Evolutionary conservation across 2,329 filamentous ascomycete species (phyloP).

Genomic region (Zymoseptoria ardabiliae): DNA sequence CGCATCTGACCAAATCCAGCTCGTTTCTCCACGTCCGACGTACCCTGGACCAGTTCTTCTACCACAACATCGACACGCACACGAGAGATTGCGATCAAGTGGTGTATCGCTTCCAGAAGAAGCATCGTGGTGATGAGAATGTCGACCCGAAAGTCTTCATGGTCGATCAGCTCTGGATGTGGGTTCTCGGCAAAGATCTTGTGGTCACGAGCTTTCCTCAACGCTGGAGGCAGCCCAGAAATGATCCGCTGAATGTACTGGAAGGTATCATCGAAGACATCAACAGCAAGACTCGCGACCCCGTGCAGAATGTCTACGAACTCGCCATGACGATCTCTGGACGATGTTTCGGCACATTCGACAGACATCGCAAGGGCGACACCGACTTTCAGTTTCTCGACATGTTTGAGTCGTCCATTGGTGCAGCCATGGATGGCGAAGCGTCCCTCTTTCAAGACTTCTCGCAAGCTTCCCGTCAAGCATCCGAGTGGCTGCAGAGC

Average conservation of each 20-base stretch:
- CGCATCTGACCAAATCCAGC: slow-evolving; percentile 15
- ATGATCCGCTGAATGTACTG: slow-evolving; percentile 56
- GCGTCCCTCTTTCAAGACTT: slow-evolving; percentile 51
- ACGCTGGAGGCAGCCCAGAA: slow-evolving; percentile 53
- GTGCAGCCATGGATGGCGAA: slow-evolving; percentile 36
- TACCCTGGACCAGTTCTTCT: slow-evolving; percentile 60
- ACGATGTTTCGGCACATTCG: slow-evolving; percentile 42
- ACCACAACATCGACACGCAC: slow-evolving; percentile 56
- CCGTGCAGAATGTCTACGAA: slow-evolving; percentile 54
- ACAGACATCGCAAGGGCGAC: slow-evolving; percentile 46
- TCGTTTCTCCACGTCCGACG: slow-evolving; percentile 49
- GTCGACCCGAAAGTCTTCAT: slow-evolving; percentile 19
- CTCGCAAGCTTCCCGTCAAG: slow-evolving; percentile 51
- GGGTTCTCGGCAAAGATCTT: slow-evolving; percentile 51
- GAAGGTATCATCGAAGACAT: slow-evolving; percentile 58
- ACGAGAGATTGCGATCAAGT: slow-evolving; percentile 57
- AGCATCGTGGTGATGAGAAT: slow-evolving; percentile 10
- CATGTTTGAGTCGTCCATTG: slow-evolving; percentile 60
- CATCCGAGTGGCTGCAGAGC: slow-evolving; percentile 33
- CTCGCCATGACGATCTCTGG: slow-evolving; percentile 52
- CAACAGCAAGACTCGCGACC: slow-evolving; percentile 56
- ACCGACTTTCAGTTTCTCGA: slow-evolving; percentile 56
- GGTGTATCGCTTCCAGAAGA: slow-evolving; percentile 49
- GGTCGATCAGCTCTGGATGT: slow-evolving; percentile 61
- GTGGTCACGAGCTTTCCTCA: slow-evolving; percentile 55